Percentiles rank a stretch among this genome's conserved stretches.
phyloP scores from a whole-genome alignment of 371 early-diverging fungal species.

The Vittaforma corneae region DNA sequence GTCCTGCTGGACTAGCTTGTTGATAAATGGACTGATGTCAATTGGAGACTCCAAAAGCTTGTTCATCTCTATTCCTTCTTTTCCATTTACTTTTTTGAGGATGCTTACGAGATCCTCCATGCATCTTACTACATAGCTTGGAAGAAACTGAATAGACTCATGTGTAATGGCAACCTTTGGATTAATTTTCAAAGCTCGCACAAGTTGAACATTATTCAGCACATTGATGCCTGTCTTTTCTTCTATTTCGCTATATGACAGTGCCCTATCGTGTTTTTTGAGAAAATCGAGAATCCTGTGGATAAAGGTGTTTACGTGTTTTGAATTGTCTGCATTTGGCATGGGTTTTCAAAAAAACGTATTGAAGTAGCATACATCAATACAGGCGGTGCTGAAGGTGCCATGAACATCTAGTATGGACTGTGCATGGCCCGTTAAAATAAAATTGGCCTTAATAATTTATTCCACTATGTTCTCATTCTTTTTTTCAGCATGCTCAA shows the following conservation, averaged over 20 bases:
- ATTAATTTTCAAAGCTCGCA: slow-evolving; percentile 52
- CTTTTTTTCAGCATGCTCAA: too few species aligned
- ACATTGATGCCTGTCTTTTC: slow-evolving; percentile 45
- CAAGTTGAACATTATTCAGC: slow-evolving; percentile 37
- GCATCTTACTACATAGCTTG: slow-evolving; percentile 50
- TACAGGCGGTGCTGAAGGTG: too few species aligned
- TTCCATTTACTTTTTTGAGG: slow-evolving; percentile 34
- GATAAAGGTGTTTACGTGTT: slow-evolving; percentile 58
- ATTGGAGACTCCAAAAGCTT: slow-evolving; percentile 50
- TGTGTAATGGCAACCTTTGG: slow-evolving; percentile 43
- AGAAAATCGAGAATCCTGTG: slow-evolving; percentile 52
- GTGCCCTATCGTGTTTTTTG: slow-evolving; percentile 31
- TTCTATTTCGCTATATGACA: slow-evolving; percentile 53
- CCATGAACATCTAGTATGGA: too few species aligned
- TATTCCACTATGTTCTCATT: too few species aligned
- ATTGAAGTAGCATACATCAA: too few species aligned
- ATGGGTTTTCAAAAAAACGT: too few species aligned
- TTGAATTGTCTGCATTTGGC: too few species aligned
- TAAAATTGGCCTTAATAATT: too few species aligned
- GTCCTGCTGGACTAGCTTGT: slow-evolving; percentile 30
- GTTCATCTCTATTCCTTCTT: slow-evolving; percentile 53
- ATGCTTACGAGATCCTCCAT: slow-evolving; percentile 53
- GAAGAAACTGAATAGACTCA: slow-evolving; percentile 51
- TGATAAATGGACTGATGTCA: slow-evolving; percentile 47
- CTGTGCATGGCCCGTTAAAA: too few species aligned